A percentile compares a stretch with the other conserved stretches of the same genome.
These are phyloP conservation scores for Mortierella alpina DNA, from an alignment of 192 early-diverging fungal species.

Conservation along the genomic window DNA sequence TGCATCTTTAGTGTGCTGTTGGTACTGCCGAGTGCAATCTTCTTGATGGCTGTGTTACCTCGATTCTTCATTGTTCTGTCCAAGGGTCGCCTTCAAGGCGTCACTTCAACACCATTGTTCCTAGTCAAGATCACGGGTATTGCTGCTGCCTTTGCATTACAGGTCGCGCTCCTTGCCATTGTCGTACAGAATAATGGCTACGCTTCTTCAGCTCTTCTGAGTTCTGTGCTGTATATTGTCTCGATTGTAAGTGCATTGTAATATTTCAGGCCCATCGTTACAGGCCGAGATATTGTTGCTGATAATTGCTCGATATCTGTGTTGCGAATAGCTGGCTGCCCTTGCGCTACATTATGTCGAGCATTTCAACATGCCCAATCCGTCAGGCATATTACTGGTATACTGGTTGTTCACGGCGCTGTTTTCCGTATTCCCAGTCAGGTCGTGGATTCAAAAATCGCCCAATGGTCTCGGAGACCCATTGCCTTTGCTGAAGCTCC, in stretches of 20 bases:
- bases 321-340: constrained; percentile 8
- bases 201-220: constrained; percentile 10
- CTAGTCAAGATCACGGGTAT: constrained; percentile 9
- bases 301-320: neutral
- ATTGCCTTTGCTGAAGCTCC: constrained; percentile 14
- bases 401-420: constrained; percentile 20
- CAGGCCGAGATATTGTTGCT: neutral
- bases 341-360: constrained; percentile 14
- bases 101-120: constrained; percentile 11
- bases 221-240: constrained; percentile 7
- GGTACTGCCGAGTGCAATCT: constrained; percentile 3
- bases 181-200: neutral
- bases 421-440: constrained; percentile 21
- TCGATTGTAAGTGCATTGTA: constrained; percentile 12
- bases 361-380: constrained; percentile 29
- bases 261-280: neutral
- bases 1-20: constrained; percentile 8
- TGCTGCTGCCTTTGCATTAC: constrained; percentile 4
- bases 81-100: constrained; percentile 21
- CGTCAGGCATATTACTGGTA: constrained; percentile 5
- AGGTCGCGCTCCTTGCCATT: constrained; percentile 10
- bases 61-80: constrained; percentile 10
- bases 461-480: constrained; percentile 14
- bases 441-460: constrained; percentile 12
- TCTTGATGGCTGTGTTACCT: constrained; percentile 9